These are phyloP conservation scores for Populus hybrid DNA, from an alignment of 441 rosid species.

Conservation along the genomic window DNA sequence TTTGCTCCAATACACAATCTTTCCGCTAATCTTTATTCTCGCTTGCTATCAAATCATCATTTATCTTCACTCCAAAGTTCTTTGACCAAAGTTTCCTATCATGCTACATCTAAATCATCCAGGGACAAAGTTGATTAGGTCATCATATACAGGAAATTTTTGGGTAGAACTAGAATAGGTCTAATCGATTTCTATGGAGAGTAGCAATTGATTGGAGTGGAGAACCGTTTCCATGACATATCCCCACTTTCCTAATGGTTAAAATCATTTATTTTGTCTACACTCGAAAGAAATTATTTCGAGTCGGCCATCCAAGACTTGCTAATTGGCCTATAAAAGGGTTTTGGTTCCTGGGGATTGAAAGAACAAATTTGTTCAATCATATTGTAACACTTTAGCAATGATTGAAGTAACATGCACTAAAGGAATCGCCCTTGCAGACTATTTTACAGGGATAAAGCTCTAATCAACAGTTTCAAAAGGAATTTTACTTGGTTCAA, in stretches of 20 bases:
- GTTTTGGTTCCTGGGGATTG: background rate
- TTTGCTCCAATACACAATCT: background rate
- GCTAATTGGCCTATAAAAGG: background rate
- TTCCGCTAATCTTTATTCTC: background rate
- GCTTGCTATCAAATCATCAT: constrained; percentile 3
- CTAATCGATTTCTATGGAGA: background rate
- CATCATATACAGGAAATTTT: background rate
- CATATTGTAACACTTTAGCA: background rate
- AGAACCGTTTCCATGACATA: background rate
- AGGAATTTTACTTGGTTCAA: background rate
- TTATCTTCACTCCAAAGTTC: background rate
- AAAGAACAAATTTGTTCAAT: background rate
- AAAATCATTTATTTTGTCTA: background rate
- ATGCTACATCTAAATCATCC: background rate
- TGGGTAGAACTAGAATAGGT: constrained; percentile 1
- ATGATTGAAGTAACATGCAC: background rate
- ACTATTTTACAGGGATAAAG: no score
- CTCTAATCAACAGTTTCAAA: no score
- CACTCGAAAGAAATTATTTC: background rate
- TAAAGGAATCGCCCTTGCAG: no score
- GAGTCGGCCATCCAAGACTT: background rate
- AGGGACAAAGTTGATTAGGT: background rate
- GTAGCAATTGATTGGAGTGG: constrained; percentile 1
- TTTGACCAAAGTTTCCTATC: constrained; percentile 28
- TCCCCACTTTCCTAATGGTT: constrained; percentile 16